Percentiles rank a stretch among this genome's conserved stretches.
Evolutionary conservation across 495 filamentous ascomycete species (phyloP).

Genomic region (Penicillium paradoxum): DNA sequence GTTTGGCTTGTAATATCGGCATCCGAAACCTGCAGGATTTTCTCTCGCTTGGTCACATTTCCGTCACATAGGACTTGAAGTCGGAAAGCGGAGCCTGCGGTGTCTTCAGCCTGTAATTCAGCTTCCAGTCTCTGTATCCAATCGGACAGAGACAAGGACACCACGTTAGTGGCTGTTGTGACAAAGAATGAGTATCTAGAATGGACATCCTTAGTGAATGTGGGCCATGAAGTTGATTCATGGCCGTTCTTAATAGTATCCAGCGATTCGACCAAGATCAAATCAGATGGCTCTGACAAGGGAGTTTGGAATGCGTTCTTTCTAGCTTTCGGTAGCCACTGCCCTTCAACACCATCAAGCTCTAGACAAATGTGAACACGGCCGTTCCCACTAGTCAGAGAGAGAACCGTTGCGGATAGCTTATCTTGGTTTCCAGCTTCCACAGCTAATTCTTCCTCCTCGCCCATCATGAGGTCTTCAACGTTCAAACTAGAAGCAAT

Average conservation of each 20-base stretch:
- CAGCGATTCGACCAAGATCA: slow-evolving; percentile 50
- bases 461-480: slow-evolving; percentile 49
- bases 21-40: slow-evolving; percentile 49
- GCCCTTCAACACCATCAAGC: slow-evolving; percentile 71
- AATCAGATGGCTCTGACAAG: slow-evolving; percentile 37
- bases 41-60: slow-evolving; percentile 55
- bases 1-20: slow-evolving; percentile 26
- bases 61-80: slow-evolving; percentile 64
- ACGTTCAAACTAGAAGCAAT: slow-evolving; percentile 48
- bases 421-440: slow-evolving; percentile 58
- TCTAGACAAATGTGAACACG: slow-evolving; percentile 76
- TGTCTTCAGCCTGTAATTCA: slow-evolving; percentile 62
- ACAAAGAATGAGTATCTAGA: slow-evolving; percentile 77
- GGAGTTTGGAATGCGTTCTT: slow-evolving; percentile 38
- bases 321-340: slow-evolving; percentile 70
- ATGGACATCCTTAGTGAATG: slow-evolving; percentile 66
- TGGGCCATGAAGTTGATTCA: slow-evolving; percentile 56
- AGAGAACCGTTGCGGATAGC: slow-evolving; percentile 67
- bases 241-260: slow-evolving; percentile 56
- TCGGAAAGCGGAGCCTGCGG: slow-evolving; percentile 66
- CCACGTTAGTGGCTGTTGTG: slow-evolving; percentile 66
- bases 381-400: slow-evolving; percentile 66
- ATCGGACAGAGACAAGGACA: slow-evolving; percentile 61
- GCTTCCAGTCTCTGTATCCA: slow-evolving; percentile 74
- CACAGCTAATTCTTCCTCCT: slow-evolving; percentile 42